Evolutionary conservation across 2,329 filamentous ascomycete species (phyloP).

Genomic region (Cercospora sp.): DNA sequence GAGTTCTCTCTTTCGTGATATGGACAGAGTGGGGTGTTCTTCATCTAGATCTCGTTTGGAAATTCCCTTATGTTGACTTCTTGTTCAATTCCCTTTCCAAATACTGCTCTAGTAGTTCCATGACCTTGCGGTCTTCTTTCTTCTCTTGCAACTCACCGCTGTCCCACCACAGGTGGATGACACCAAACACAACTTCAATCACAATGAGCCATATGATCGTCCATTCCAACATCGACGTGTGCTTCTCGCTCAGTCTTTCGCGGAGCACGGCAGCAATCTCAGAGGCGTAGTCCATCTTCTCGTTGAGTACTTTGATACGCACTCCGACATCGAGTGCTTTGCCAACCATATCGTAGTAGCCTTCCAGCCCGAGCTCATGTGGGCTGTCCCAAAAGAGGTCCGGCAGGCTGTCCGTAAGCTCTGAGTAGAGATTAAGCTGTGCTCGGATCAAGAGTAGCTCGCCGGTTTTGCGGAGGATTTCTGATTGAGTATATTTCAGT

Average conservation of each 20-base stretch:
- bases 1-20: neutral
- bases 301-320: slow-evolving; percentile 86
- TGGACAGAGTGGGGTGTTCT: neutral
- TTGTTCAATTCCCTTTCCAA: slow-evolving; percentile 34
- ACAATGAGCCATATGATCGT: slow-evolving; percentile 94
- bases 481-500: slow-evolving; percentile 66
- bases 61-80: neutral
- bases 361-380: slow-evolving; percentile 85
- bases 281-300: slow-evolving; percentile 97
- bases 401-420: slow-evolving; percentile 90
- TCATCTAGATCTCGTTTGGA: neutral
- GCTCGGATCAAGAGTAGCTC: slow-evolving; percentile 86
- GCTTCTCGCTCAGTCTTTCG: slow-evolving; percentile 75
- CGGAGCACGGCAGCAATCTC: slow-evolving; percentile 89
- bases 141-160: slow-evolving; percentile 47
- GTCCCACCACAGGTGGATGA: slow-evolving; percentile 71
- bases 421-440: slow-evolving; percentile 93
- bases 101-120: slow-evolving; percentile 44
- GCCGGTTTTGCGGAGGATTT: slow-evolving; percentile 90
- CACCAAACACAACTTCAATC: slow-evolving; percentile 86
- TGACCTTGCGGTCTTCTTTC: slow-evolving; percentile 46
- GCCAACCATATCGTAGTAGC: slow-evolving; percentile 93
- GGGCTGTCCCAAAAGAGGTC: slow-evolving; percentile 96
- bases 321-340: slow-evolving; percentile 87
- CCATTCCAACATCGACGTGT: slow-evolving; percentile 85